Evolutionary conservation across 208 protist species (phyloP).

Genomic region (Trypanosoma rangeli): DNA sequence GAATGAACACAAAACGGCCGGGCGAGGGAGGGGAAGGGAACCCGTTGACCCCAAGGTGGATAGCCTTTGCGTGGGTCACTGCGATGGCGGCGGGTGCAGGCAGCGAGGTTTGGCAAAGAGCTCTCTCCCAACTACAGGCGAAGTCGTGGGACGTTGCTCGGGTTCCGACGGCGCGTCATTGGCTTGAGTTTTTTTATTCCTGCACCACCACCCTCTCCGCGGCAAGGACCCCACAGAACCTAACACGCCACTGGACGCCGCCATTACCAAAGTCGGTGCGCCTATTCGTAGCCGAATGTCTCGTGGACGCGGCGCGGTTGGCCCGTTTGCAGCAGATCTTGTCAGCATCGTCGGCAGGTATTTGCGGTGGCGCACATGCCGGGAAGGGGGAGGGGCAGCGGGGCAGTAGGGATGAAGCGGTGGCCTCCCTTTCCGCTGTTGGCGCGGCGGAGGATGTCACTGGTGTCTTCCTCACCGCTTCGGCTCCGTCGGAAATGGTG

Average conservation of each 20-base stretch:
- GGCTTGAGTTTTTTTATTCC: constrained; percentile 22
- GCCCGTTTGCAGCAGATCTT: constrained; percentile 21
- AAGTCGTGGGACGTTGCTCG: constrained; percentile 14
- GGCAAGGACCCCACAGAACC: no score
- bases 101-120: constrained; percentile 15
- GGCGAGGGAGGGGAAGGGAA: background rate
- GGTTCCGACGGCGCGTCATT: constrained; percentile 3
- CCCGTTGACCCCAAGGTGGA: no score
- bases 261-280: constrained; percentile 8
- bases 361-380: background rate
- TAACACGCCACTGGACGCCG: background rate
- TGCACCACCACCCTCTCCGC: background rate
- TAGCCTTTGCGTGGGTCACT: background rate
- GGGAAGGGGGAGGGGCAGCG: background rate
- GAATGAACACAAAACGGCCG: background rate
- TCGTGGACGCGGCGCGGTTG: constrained; percentile 13
- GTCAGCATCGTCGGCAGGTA: background rate
- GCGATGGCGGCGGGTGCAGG: background rate
- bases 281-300: constrained; percentile 9
- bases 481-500: background rate
- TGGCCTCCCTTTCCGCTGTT: background rate
- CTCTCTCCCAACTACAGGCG: constrained; percentile 14
- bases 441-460: constrained; percentile 4
- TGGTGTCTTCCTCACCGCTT: constrained; percentile 6
- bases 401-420: background rate